Percentiles rank a stretch among this genome's conserved stretches.
These are phyloP conservation scores for Rhodomyrtus tomentosa DNA, from an alignment of 345 rosid species.

Conservation along the genomic window DNA sequence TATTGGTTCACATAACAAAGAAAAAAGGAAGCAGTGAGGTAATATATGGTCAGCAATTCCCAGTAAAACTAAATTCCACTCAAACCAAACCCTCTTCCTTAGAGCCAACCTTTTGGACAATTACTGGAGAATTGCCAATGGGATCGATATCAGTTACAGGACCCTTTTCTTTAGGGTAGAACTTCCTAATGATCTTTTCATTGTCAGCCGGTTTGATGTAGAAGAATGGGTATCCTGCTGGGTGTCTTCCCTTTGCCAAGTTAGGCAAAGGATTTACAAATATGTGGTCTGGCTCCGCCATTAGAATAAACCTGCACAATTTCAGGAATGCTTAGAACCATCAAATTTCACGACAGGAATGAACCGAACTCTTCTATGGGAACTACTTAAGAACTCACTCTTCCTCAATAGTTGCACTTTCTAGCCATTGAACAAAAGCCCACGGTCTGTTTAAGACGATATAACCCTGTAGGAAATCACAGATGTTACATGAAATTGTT, in stretches of 20 bases:
- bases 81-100: background rate
- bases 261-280: constrained; percentile 66
- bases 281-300: constrained; percentile 85
- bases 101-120: constrained; percentile 46
- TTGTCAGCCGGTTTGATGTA: constrained; percentile 56
- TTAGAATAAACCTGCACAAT: constrained; percentile 53
- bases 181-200: constrained; percentile 44
- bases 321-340: background rate
- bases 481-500: background rate
- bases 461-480: constrained; percentile 40
- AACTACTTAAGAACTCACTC: constrained; percentile 23
- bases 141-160: constrained; percentile 56
- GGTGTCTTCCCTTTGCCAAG: constrained; percentile 42
- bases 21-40: background rate
- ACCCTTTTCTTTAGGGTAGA: constrained; percentile 58
- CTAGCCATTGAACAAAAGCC: constrained; percentile 86
- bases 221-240: constrained; percentile 68
- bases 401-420: constrained; percentile 54
- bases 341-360: background rate
- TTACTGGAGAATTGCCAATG: constrained; percentile 77
- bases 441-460: constrained; percentile 72
- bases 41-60: background rate
- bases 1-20: background rate
- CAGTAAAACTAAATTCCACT: background rate
- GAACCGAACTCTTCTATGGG: background rate